phyloP scores from a whole-genome alignment of 129 eudicot species.

The sunflower (Helianthus annuus) region HanXRQr2.0-SUNRISE NC_035446.2:132631391-132631890 shows the following conservation, averaged over 20 bases:
- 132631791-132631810: constrained; percentile 78
- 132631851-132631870: constrained; percentile 95
- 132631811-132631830: constrained; percentile 77
- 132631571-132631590: constrained; percentile 86
- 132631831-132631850: constrained; percentile 89
- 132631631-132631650: constrained; percentile 62
- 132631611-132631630: constrained; percentile 51
- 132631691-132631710: constrained; percentile 80
- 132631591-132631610: constrained; percentile 86
- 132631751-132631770: constrained; percentile 83
- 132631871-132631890: constrained; percentile 87
- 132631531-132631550: constrained; percentile 89
- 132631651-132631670: constrained; percentile 74
- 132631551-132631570: constrained; percentile 83
- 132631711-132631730: constrained; percentile 75
- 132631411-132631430: constrained; percentile 70
- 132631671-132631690: constrained; percentile 74
- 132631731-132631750: constrained; percentile 74
- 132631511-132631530: constrained; percentile 92
- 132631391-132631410: constrained; percentile 86
- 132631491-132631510: constrained; percentile 81
- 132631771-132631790: constrained; percentile 90
- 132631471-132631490: constrained; percentile 90
- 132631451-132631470: constrained; percentile 72
- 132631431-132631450: constrained; percentile 73